Conservation (phyloP, 805 yeast species). For the Metschnikowia hibisci region DNA sequence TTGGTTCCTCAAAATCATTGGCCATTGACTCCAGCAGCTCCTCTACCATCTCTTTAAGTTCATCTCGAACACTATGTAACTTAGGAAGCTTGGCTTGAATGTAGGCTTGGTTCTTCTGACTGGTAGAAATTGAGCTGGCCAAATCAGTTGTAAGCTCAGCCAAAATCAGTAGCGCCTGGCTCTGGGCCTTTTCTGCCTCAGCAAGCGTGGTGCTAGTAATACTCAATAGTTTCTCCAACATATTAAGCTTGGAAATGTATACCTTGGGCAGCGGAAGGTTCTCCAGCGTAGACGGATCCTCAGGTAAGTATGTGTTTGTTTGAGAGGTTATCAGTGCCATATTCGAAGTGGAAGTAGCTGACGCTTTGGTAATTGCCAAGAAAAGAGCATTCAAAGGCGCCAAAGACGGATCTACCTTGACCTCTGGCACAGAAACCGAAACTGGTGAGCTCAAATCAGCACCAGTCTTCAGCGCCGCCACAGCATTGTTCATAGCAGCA, state of each 20-base stretch:
- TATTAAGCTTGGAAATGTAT: conserved; percentile 37
- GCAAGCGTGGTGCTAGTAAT: conserved; percentile 30
- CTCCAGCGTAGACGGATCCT: conserved; percentile 32
- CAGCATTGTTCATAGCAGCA: conserved; percentile 23
- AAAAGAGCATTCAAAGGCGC: conserved; percentile 30
- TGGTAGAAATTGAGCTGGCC: conserved; percentile 27
- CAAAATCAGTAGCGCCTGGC: conserved; percentile 26
- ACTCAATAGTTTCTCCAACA: conserved; percentile 35
- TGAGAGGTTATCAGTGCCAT: conserved; percentile 37
- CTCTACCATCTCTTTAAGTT: conserved; percentile 28
- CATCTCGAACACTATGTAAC: conserved; percentile 28
- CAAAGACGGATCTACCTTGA: conserved; percentile 29
- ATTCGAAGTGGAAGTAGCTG: conserved; percentile 20
- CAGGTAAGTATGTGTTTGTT: conserved; percentile 34
- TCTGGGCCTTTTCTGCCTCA: conserved; percentile 28
- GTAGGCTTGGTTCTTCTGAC: conserved; percentile 31
- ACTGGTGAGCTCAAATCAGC: neutral
- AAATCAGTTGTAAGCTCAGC: conserved; percentile 22
- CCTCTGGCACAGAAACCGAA: neutral
- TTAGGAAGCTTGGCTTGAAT: conserved; percentile 27
- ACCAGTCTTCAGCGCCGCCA: conserved; percentile 20
- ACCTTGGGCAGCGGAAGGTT: conserved; percentile 32
- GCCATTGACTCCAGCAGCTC: conserved; percentile 8
- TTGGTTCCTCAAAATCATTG: conserved; percentile 24
- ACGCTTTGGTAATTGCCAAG: conserved; percentile 24